Base-by-base conservation (phyloP, 2,329 filamentous ascomycete genomes). In the Hymenoscyphus infarciens region DNA sequence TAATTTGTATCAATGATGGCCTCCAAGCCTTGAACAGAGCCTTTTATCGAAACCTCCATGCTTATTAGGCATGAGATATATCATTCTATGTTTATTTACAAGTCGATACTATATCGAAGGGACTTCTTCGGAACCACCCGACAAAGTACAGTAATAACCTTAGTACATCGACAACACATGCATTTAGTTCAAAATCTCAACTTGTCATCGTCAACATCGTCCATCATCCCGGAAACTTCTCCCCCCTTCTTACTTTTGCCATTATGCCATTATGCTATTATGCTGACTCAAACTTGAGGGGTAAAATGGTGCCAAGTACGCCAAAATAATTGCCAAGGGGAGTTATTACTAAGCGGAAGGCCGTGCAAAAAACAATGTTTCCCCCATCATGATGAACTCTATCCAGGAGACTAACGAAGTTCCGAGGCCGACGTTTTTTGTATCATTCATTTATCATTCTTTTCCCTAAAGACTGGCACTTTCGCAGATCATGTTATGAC, bases 401-500 rank as follows among this genome's bases (percentile, higher is more conserved):
- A 5, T 6, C 39, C n/a, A 19, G 39, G 39, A 22, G 7, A 19
- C n/a, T 45, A 22, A 45, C 15, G 16, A 45, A 52, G 19, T 52
- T 52, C 19, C 45, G 45, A 25, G 45, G 45, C 19, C 45, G 19
- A 52, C 13, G 45, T 13, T 25, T 38, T 52, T 52, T 52, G 19
- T 52, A 52, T 52, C 22, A 25, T 52, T 52, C 45, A 22, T 52
- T 52, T 25, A 22, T 52, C 45, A 22, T 25, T 52, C 19, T 25
- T 52, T 22, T 52, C 19, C n/a, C 45, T 22, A 22, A 52, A 52
- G 19, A 52, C 45, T 25, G 45, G 19, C 10, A 52, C 19, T 52
- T 52, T 25, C 19, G 45, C 45, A 52, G 45, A 52, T 25, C 45
- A 52, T 52, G 19, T 52, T 52, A 52, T 52, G 45, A 52, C 45